phyloP scores from a whole-genome alignment of 129 eudicot species.

The Rutidosis leptorrhynchoides region DNA sequence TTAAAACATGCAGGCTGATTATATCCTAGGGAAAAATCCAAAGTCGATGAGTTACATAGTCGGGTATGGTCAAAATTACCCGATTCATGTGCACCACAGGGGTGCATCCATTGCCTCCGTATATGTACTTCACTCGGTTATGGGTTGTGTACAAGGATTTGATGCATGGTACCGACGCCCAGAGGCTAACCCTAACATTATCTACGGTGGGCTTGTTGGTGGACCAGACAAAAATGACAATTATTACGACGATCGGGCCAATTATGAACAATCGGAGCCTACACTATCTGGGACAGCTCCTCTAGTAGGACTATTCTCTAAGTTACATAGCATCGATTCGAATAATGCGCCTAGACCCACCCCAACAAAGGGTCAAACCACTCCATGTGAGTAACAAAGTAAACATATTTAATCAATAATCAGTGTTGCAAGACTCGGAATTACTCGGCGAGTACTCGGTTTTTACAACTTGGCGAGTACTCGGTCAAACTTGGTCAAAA shows the following conservation, averaged over 20 bases:
- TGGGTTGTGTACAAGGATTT: slow-evolving; percentile 83
- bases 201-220: slow-evolving; percentile 82
- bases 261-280: slow-evolving; percentile 87
- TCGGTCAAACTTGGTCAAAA: too few relatives aligned
- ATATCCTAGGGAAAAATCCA: slow-evolving; percentile 90
- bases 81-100: slow-evolving; percentile 78
- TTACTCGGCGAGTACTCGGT: too few relatives aligned
- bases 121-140: slow-evolving; percentile 35
- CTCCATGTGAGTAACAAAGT: slow-evolving; percentile 36
- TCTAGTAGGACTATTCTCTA: slow-evolving; percentile 78
- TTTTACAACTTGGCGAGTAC: too few relatives aligned
- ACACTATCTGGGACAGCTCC: slow-evolving; percentile 85
- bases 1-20: slow-evolving; percentile 60
- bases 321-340: slow-evolving; percentile 44
- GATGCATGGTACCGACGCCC: slow-evolving; percentile 74
- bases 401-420: too few relatives aligned
- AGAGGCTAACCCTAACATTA: slow-evolving; percentile 59
- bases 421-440: too few relatives aligned
- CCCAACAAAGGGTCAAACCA: slow-evolving; percentile 21
- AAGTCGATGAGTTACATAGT: slow-evolving; percentile 77
- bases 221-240: slow-evolving; percentile 75
- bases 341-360: slow-evolving; percentile 39
- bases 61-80: slow-evolving; percentile 76
- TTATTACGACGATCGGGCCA: slow-evolving; percentile 64
- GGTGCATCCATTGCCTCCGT: slow-evolving; percentile 77